These are phyloP conservation scores for Lactifluus rugatus DNA, from an alignment of 768 basidiomycete genomes.

Conservation along the genomic window DNA sequence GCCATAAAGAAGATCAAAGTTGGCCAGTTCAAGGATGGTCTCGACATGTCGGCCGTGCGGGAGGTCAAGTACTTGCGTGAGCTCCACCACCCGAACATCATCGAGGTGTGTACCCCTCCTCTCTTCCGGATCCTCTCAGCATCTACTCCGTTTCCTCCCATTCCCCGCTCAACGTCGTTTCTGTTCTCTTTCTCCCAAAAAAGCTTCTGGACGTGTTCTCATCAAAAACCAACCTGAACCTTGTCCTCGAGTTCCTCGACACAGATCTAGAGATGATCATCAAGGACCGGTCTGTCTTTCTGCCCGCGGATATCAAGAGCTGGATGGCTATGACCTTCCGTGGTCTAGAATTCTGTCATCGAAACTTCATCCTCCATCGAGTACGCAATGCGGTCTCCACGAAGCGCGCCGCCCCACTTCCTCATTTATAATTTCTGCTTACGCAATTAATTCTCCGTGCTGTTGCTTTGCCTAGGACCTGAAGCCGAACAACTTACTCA, in stretches of 20 bases:
- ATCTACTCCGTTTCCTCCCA: not conserved
- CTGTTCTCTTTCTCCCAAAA: not conserved
- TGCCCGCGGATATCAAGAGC: constrained; percentile 92
- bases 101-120: constrained; percentile 49
- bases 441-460: not conserved
- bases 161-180: not conserved
- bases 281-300: constrained; percentile 85
- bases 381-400: constrained; percentile 44
- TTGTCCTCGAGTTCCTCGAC: constrained; percentile 93
- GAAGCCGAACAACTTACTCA: constrained; percentile 97
- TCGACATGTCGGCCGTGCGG: constrained; percentile 97
- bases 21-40: constrained; percentile 92
- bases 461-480: constrained; percentile 54
- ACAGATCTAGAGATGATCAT: constrained; percentile 97
- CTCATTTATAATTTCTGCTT: not conserved
- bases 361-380: constrained; percentile 88
- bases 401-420: too few relatives aligned
- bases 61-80: constrained; percentile 97
- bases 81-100: constrained; percentile 88
- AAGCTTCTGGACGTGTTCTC: constrained; percentile 97
- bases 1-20: constrained; percentile 99
- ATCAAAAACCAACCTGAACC: constrained; percentile 90
- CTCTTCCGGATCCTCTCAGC: too few relatives aligned
- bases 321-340: constrained; percentile 99
- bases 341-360: constrained; percentile 96